Percentiles rank a stretch among this genome's conserved stretches.
Conservation (phyloP, 441 rosid species). For the Gossypium davidsonii region DNA sequence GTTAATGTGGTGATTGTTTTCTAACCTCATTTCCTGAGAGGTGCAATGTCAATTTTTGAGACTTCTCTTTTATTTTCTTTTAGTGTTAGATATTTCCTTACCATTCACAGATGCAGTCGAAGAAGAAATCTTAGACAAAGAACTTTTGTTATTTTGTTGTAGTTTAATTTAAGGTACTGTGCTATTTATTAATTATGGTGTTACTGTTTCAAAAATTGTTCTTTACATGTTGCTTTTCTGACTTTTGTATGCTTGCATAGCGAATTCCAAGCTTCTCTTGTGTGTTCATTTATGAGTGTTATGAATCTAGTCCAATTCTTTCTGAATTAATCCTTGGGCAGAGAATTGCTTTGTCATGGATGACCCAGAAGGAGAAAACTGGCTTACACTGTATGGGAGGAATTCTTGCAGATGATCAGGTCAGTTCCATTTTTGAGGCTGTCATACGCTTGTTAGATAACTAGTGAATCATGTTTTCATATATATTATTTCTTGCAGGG, state of each 20-base stretch:
- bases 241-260: not conserved
- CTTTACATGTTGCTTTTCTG: not conserved
- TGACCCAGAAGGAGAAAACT: conserved; percentile 77
- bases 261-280: not conserved
- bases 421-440: conserved; percentile 26
- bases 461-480: not conserved
- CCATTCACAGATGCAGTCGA: not conserved
- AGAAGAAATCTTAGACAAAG: not conserved
- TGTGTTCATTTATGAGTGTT: not conserved
- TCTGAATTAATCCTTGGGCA: conserved; percentile 31
- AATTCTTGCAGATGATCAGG: conserved; percentile 99
- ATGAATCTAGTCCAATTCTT: not conserved
- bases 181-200: not conserved
- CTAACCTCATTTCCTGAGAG: not conserved
- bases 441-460: conserved; percentile 8
- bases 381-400: conserved; percentile 78
- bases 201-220: not conserved
- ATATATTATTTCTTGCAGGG: conserved; percentile 51
- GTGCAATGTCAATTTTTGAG: not conserved
- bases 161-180: not conserved
- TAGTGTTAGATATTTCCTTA: not conserved
- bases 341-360: conserved; percentile 98
- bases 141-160: not conserved
- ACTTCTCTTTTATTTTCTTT: not conserved
- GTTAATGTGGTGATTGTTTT: not conserved